Conservation (phyloP, 2,329 filamentous ascomycete genomes). For the Paecilomyces sp. region DNA sequence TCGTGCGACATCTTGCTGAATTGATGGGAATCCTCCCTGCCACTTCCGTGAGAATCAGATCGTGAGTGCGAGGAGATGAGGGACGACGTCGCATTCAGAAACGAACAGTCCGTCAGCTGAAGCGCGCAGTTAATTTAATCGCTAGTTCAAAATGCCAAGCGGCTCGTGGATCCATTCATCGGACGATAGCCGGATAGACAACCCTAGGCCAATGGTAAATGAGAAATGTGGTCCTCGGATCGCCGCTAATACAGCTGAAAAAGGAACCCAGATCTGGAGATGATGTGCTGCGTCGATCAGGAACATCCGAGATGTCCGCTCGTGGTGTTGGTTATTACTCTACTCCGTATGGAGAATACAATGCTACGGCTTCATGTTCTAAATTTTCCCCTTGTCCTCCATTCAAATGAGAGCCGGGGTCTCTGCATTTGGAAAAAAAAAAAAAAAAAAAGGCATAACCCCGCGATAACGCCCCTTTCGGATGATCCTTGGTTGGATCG, state of each 20-base stretch:
- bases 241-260: background rate
- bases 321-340: background rate
- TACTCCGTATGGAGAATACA: background rate
- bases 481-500: background rate
- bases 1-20: constrained; percentile 31
- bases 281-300: background rate
- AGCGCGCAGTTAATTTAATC: constrained; percentile 2
- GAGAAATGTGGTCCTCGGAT: background rate
- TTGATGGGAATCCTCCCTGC: background rate
- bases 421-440: no score
- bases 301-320: background rate
- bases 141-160: constrained; percentile 9
- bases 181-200: background rate
- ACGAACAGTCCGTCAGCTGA: background rate
- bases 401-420: background rate
- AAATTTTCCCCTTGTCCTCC: background rate
- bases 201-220: background rate
- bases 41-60: background rate
- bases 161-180: background rate
- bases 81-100: background rate
- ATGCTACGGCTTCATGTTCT: background rate
- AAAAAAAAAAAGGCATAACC: no score
- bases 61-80: background rate
- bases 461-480: background rate
- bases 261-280: background rate